Conservation (phyloP, 352 stramenopile genomes). For the Blastocystis sp. region DNA sequence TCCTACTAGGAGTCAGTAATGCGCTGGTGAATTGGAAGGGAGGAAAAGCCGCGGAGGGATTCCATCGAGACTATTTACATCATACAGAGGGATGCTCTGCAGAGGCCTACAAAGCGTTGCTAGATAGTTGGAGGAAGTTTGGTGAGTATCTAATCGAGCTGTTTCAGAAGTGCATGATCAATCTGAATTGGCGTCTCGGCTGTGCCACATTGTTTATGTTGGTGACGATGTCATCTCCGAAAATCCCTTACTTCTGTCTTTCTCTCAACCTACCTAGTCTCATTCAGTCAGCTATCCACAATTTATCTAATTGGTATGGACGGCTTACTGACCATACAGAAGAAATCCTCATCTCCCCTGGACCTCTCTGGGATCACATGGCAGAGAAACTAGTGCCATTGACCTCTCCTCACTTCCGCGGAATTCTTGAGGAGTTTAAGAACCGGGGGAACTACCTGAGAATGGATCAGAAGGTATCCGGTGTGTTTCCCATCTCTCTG, state of each 20-base stretch:
- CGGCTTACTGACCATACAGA: not conserved
- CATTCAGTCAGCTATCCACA: not conserved
- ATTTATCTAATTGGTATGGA: not conserved
- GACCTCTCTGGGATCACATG: not conserved
- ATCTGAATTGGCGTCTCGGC: conserved; percentile 33
- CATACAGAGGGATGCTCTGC: not conserved
- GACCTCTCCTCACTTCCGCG: not conserved
- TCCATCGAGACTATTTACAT: conserved; percentile 15
- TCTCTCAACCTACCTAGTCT: not conserved
- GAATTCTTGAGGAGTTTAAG: not conserved
- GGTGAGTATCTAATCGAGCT: conserved; percentile 20
- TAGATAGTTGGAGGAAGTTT: not conserved
- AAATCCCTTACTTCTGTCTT: not conserved
- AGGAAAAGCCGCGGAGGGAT: not conserved
- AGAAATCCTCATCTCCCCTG: conserved; percentile 34
- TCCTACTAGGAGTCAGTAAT: conserved; percentile 6
- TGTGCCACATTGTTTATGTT: not conserved
- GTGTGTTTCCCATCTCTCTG: conserved; percentile 10
- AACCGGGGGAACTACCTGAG: not conserved
- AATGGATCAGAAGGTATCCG: not conserved
- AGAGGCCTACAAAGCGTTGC: not conserved
- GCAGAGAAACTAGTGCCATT: not conserved
- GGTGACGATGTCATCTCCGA: not conserved
- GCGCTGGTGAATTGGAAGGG: not conserved
- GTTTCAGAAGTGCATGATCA: not conserved